phyloP scores from a whole-genome alignment of 352 stramenopile species.

The Blastocystis sp. region DNA sequence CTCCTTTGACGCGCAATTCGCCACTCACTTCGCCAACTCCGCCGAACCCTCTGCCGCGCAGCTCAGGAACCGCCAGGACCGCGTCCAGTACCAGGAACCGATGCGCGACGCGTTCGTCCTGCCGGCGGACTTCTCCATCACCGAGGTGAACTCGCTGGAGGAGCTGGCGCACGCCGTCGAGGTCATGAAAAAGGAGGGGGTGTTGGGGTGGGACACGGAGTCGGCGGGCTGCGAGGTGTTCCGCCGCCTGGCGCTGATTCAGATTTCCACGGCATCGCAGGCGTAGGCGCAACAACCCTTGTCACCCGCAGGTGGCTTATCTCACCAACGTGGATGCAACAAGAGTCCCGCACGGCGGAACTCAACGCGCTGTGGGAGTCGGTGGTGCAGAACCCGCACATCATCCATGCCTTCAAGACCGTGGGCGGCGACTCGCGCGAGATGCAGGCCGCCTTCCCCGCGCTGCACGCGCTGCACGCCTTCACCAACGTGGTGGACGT shows the following conservation, averaged over 20 bases:
- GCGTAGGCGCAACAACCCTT: not conserved
- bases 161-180: not conserved
- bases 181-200: not conserved
- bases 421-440: not conserved
- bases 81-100: not conserved
- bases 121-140: not conserved
- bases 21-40: not conserved
- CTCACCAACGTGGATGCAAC: not conserved
- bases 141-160: not conserved
- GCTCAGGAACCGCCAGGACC: not conserved
- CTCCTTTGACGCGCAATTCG: not conserved
- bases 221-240: not conserved
- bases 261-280: not conserved
- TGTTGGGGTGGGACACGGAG: not conserved
- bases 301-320: not conserved
- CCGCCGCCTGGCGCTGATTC: not conserved
- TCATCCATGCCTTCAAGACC: not conserved
- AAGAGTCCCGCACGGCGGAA: not conserved
- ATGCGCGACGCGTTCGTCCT: not conserved
- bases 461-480: not conserved
- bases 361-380: not conserved
- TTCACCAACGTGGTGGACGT: not conserved
- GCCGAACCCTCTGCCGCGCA: not conserved
- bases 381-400: not conserved
- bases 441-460: not conserved